phyloP scores from a whole-genome alignment of 2,329 filamentous ascomycete genomes.

The Zelopaecilomyces penicillatus region DNA sequence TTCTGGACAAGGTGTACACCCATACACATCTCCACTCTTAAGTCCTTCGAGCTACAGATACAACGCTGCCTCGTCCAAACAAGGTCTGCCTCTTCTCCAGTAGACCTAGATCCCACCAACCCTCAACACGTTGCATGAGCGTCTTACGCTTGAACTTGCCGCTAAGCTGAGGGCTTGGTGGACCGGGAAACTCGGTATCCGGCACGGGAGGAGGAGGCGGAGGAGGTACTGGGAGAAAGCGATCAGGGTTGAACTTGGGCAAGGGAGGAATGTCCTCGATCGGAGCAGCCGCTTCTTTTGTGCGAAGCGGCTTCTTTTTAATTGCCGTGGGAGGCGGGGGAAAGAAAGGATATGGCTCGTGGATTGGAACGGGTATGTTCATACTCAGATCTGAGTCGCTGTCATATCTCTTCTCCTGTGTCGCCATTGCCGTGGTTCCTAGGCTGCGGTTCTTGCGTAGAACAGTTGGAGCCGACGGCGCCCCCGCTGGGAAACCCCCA shows the following conservation, averaged over 20 bases:
- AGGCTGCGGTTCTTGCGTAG: slow-evolving; percentile 24
- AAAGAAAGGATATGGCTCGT: slow-evolving; percentile 19
- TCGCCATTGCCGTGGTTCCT: slow-evolving; percentile 28
- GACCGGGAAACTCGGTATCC: slow-evolving; percentile 11
- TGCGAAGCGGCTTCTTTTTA: slow-evolving; percentile 14
- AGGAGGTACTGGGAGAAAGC: slow-evolving; percentile 16
- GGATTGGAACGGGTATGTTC: slow-evolving; percentile 11
- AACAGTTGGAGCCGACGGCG: slow-evolving; percentile 11
- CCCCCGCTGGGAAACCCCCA: slow-evolving; percentile 22
- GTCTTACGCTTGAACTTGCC: slow-evolving; percentile 35
- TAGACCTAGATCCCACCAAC: slow-evolving; percentile 47
- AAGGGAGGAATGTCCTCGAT: slow-evolving; percentile 22
- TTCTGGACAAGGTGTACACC: too few relatives aligned
- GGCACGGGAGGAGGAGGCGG: slow-evolving; percentile 7
- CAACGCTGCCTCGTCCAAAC: slow-evolving; percentile 16
- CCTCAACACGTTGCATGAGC: slow-evolving; percentile 39
- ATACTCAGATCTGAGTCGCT: slow-evolving; percentile 22
- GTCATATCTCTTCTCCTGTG: slow-evolving; percentile 17
- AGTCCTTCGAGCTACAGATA: slow-evolving; percentile 4
- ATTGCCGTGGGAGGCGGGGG: slow-evolving; percentile 30
- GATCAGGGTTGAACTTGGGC: slow-evolving; percentile 1
- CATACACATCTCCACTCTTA: too few relatives aligned
- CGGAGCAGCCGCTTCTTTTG: slow-evolving; percentile 17
- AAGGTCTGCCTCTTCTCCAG: slow-evolving; percentile 35
- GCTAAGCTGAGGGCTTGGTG: slow-evolving; percentile 12